Percentiles rank a stretch among this genome's conserved stretches.
Evolutionary conservation across 306 rosid species (phyloP).

Genomic region (Inga laurina): DNA sequence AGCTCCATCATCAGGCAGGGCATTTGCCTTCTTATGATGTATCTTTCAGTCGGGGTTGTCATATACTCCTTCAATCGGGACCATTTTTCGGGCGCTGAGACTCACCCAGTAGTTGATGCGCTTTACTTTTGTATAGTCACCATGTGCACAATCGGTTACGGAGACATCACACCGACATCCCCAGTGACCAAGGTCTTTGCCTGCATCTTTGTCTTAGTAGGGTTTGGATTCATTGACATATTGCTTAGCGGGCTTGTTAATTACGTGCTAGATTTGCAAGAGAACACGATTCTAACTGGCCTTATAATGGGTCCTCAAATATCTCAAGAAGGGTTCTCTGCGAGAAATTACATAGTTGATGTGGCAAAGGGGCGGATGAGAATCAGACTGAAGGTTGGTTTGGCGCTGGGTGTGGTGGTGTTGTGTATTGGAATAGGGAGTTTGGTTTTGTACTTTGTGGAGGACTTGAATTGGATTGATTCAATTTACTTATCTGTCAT

Average conservation of each 20-base stretch:
- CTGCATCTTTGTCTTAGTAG: constrained; percentile 73
- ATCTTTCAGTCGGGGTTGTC: constrained; percentile 62
- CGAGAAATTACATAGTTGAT: constrained; percentile 65
- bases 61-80: constrained; percentile 68
- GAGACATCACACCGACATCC: constrained; percentile 72
- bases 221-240: constrained; percentile 77
- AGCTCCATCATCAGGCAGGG: constrained; percentile 67
- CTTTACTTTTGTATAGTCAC: constrained; percentile 84
- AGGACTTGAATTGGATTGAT: constrained; percentile 65
- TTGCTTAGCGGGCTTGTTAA: constrained; percentile 76
- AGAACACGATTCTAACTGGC: constrained; percentile 55
- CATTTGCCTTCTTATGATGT: constrained; percentile 48
- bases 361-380: constrained; percentile 91
- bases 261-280: constrained; percentile 76
- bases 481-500: constrained; percentile 71
- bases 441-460: constrained; percentile 62
- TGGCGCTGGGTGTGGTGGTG: constrained; percentile 83
- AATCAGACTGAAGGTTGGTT: constrained; percentile 76
- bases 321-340: constrained; percentile 45
- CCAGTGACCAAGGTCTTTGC: constrained; percentile 64
- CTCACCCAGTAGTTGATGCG: constrained; percentile 78
- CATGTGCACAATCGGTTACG: constrained; percentile 87
- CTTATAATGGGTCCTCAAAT: constrained; percentile 42
- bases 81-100: constrained; percentile 62
- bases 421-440: constrained; percentile 73